Evolutionary conservation across 768 basidiomycete genomes (phyloP).

Genomic region (Tricholoma sp.): DNA sequence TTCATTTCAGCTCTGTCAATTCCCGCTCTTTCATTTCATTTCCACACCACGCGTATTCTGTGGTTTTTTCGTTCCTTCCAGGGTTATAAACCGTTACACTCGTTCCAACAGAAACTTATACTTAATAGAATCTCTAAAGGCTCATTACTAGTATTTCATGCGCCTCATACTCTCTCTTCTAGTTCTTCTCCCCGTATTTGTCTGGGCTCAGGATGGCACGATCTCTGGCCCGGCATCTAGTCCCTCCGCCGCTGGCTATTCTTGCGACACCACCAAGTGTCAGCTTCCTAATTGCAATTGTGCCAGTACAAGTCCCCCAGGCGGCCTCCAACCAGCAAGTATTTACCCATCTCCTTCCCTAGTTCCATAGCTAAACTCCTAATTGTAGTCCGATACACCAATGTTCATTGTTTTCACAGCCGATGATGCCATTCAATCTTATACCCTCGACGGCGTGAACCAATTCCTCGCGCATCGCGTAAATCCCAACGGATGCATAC

Average conservation of each 20-base stretch:
- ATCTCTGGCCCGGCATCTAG: conserved; percentile 52
- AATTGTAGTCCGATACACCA: conserved; percentile 48
- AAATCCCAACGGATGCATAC: conserved; percentile 73
- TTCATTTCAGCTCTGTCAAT: too few species aligned
- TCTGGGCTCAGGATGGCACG: conserved; percentile 45
- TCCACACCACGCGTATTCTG: too few species aligned
- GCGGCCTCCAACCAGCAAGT: conserved; percentile 61
- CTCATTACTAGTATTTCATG: too few species aligned
- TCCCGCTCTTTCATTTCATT: too few species aligned
- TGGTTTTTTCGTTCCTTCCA: too few species aligned
- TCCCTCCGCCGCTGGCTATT: conserved; percentile 57
- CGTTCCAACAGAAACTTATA: too few species aligned
- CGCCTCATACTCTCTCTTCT: conserved; percentile 8
- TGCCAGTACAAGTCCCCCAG: conserved; percentile 69
- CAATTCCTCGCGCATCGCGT: conserved; percentile 69
- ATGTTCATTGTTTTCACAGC: conserved; percentile 73
- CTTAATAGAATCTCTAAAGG: too few species aligned
- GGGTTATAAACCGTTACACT: too few species aligned
- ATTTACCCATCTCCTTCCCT: background rate
- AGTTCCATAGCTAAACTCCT: background rate
- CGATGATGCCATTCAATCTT: conserved; percentile 73
- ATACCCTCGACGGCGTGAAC: conserved; percentile 70
- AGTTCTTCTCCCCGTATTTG: conserved; percentile 28
- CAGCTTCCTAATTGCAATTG: conserved; percentile 68
- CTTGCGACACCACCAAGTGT: conserved; percentile 62